A percentile compares a stretch with the other conserved stretches of the same genome.
phyloP scores from a whole-genome alignment of 2,329 filamentous ascomycete species.

The Fusarium pininemorale region DNA sequence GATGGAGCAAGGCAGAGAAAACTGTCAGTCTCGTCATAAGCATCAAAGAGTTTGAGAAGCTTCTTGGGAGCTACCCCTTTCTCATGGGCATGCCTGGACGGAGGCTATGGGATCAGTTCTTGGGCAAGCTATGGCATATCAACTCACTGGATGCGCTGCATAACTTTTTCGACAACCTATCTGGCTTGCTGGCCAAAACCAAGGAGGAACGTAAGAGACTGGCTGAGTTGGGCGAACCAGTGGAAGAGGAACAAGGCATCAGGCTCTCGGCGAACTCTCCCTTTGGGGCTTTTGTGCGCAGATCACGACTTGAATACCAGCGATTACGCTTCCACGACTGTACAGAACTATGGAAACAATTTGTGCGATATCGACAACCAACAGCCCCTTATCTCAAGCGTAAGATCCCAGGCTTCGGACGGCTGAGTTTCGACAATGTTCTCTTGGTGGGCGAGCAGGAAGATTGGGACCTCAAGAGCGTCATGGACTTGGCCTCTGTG shows the following conservation, averaged over 20 bases:
- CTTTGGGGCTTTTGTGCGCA: slow-evolving; percentile 81
- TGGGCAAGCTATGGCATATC: slow-evolving; percentile 83
- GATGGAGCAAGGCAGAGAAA: slow-evolving; percentile 60
- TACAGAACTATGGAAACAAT: slow-evolving; percentile 81
- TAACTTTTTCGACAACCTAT: slow-evolving; percentile 73
- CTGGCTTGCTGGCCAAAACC: slow-evolving; percentile 67
- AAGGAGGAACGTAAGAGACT: slow-evolving; percentile 68
- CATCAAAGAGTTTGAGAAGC: slow-evolving; percentile 67
- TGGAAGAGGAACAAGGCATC: slow-evolving; percentile 63
- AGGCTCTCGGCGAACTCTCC: slow-evolving; percentile 78
- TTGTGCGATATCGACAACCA: slow-evolving; percentile 81
- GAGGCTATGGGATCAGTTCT: slow-evolving; percentile 87
- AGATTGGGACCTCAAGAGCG: slow-evolving; percentile 58
- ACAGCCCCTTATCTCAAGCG: slow-evolving; percentile 73
- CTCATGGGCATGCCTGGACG: slow-evolving; percentile 73
- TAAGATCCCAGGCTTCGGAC: slow-evolving; percentile 67
- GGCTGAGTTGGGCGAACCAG: slow-evolving; percentile 55
- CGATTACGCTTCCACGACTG: slow-evolving; percentile 82
- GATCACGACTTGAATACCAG: slow-evolving; percentile 81
- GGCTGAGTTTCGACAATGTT: slow-evolving; percentile 67
- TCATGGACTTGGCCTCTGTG: slow-evolving; percentile 57
- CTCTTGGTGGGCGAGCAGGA: slow-evolving; percentile 59
- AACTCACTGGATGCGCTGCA: slow-evolving; percentile 85
- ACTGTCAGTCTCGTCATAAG: slow-evolving; percentile 63
- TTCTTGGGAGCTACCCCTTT: slow-evolving; percentile 63